phyloP scores from a whole-genome alignment of 2,329 filamentous ascomycete genomes.

The Cercospora zeina region DNA sequence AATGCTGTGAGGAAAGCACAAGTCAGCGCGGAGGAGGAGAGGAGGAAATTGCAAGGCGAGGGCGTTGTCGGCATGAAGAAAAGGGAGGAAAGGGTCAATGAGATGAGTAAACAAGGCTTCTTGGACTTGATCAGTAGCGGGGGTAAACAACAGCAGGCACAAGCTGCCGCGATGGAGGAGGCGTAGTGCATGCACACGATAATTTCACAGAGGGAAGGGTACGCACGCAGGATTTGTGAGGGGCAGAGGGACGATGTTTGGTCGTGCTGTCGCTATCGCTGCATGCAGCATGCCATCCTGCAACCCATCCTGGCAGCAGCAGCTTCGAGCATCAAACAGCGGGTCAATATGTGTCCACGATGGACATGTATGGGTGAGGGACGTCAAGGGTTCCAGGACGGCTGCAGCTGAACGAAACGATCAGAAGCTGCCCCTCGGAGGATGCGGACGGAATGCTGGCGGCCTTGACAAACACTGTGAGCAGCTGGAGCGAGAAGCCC shows the following conservation, averaged over 20 bases:
- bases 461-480: too few species aligned
- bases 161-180: background rate
- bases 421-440: too few species aligned
- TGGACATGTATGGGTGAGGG: background rate
- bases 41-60: slow-evolving; percentile 66
- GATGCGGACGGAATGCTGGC: background rate
- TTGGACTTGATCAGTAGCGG: slow-evolving; percentile 76
- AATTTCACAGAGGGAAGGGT: background rate
- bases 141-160: slow-evolving; percentile 42
- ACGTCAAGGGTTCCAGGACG: background rate
- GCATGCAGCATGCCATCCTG: background rate
- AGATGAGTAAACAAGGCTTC: slow-evolving; percentile 97
- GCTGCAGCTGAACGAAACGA: background rate
- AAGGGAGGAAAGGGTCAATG: slow-evolving; percentile 83
- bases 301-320: background rate
- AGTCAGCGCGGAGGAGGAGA: slow-evolving; percentile 79
- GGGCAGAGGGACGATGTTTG: background rate
- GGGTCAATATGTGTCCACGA: background rate
- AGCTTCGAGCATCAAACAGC: background rate
- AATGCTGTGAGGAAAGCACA: slow-evolving; percentile 93
- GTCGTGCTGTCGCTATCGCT: background rate
- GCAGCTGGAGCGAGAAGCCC: too few species aligned
- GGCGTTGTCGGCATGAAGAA: slow-evolving; percentile 76
- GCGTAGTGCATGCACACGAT: background rate
- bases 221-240: background rate